Conservation (phyloP, 495 filamentous ascomycete genomes). For the Darksidea phi region DNA sequence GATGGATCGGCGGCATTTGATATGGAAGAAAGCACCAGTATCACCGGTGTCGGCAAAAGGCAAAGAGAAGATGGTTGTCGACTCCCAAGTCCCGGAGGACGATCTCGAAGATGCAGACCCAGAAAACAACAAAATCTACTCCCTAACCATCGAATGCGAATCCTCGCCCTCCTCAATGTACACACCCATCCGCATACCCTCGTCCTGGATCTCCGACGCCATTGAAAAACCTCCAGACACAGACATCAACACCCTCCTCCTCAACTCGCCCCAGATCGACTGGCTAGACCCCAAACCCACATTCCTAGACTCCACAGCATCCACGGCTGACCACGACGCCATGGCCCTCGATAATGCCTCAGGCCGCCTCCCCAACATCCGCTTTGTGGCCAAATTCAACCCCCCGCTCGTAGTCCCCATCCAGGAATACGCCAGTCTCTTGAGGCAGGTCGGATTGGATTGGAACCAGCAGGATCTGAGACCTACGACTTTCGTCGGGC, state of each 20-base stretch:
- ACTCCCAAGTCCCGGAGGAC: slow-evolving; percentile 11
- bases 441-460: slow-evolving; percentile 58
- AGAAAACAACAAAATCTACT: slow-evolving; percentile 52
- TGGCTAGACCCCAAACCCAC: slow-evolving; percentile 63
- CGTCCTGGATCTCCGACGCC: slow-evolving; percentile 62
- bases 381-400: slow-evolving; percentile 80
- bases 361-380: slow-evolving; percentile 64
- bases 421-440: slow-evolving; percentile 63
- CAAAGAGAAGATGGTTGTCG: slow-evolving; percentile 33
- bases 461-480: slow-evolving; percentile 53
- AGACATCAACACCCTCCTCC: slow-evolving; percentile 26
- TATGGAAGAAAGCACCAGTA: slow-evolving; percentile 35
- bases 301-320: slow-evolving; percentile 38
- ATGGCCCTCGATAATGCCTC: slow-evolving; percentile 38
- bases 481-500: slow-evolving; percentile 62
- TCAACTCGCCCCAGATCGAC: slow-evolving; percentile 49
- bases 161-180: slow-evolving; percentile 52
- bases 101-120: slow-evolving; percentile 28
- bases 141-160: slow-evolving; percentile 64
- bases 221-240: slow-evolving; percentile 50
- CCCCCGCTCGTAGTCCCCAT: slow-evolving; percentile 77
- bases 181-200: slow-evolving; percentile 60
- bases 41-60: slow-evolving; percentile 8
- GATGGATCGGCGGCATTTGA: slow-evolving; percentile 60
- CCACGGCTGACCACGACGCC: slow-evolving; percentile 40